Evolutionary conservation across 2,329 filamentous ascomycete species (phyloP).

Genomic region (Penicillium nordicum): DNA sequence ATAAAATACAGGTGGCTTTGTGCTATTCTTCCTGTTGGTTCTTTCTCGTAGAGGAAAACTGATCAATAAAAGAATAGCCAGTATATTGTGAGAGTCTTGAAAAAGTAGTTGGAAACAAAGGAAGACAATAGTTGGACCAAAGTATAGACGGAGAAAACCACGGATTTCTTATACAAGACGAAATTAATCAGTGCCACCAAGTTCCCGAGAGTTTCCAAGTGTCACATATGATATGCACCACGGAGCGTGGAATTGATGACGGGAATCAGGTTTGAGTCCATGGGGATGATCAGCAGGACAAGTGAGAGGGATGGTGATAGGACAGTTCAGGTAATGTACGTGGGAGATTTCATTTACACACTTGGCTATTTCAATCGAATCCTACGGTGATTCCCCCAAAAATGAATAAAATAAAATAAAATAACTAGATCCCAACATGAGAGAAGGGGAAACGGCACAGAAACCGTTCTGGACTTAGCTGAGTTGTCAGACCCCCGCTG

Average conservation of each 20-base stretch:
- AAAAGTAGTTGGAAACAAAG: constrained; percentile 8
- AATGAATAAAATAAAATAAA: neutral
- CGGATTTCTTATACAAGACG: constrained; percentile 17
- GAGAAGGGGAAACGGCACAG: constrained; percentile 10
- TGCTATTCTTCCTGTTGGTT: neutral
- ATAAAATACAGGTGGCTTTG: neutral
- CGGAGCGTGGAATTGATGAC: neutral
- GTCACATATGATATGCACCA: constrained; percentile 17
- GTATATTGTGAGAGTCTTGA: constrained; percentile 1
- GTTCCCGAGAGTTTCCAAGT: constrained; percentile 9
- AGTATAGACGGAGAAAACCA: constrained; percentile 8
- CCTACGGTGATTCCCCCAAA: constrained; percentile 3
- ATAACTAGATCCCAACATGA: constrained; percentile 13
- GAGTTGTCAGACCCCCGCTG: constrained; percentile 5
- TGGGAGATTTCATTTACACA: constrained; percentile 2
- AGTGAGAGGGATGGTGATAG: constrained; percentile 1
- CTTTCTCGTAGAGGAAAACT: neutral
- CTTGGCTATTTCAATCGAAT: constrained; percentile 1
- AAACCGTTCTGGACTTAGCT: constrained; percentile 13
- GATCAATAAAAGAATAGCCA: neutral
- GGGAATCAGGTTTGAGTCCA: neutral
- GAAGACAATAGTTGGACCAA: constrained; percentile 10
- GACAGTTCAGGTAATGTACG: neutral
- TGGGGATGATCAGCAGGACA: constrained; percentile 18
- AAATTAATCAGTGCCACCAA: constrained; percentile 11